phyloP scores from a whole-genome alignment of 2,329 filamentous ascomycete genomes.

The Beauveria medogensis region DNA sequence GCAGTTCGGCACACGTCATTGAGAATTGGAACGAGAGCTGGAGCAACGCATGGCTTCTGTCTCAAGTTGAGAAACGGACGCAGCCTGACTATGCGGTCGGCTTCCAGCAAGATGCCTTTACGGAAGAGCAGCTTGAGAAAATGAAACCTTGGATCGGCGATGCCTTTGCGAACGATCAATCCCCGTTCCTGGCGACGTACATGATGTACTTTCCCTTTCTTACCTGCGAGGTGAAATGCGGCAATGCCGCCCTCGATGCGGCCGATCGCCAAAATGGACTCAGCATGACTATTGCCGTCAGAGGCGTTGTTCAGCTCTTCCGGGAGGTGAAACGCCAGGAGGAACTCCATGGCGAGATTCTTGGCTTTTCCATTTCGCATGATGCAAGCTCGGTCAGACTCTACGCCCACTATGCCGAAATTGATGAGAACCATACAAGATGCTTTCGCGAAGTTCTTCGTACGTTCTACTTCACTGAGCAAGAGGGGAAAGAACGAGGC shows the following conservation, averaged over 20 bases:
- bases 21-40: neutral
- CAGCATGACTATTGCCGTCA: constrained; percentile 21
- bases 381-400: constrained; percentile 24
- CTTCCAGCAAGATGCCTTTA: constrained; percentile 32
- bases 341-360: constrained; percentile 29
- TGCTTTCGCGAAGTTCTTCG: constrained; percentile 23
- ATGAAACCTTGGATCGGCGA: constrained; percentile 27
- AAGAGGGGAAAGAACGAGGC: constrained; percentile 28
- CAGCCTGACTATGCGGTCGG: constrained; percentile 35
- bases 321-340: constrained; percentile 22
- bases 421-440: constrained; percentile 20
- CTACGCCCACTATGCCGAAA: constrained; percentile 29
- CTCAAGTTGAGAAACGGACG: constrained; percentile 17
- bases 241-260: constrained; percentile 24
- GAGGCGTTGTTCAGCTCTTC: constrained; percentile 28
- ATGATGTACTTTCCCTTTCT: constrained; percentile 40
- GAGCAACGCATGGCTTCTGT: neutral
- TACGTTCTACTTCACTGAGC: constrained; percentile 22
- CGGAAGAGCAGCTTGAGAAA: constrained; percentile 26
- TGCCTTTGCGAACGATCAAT: constrained; percentile 22
- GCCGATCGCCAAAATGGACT: constrained; percentile 27
- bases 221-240: constrained; percentile 37
- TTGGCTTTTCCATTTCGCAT: constrained; percentile 33
- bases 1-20: neutral
- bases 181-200: constrained; percentile 35